These are phyloP conservation scores for Collybia nuda DNA, from an alignment of 768 basidiomycete genomes.

Conservation along the genomic window DNA sequence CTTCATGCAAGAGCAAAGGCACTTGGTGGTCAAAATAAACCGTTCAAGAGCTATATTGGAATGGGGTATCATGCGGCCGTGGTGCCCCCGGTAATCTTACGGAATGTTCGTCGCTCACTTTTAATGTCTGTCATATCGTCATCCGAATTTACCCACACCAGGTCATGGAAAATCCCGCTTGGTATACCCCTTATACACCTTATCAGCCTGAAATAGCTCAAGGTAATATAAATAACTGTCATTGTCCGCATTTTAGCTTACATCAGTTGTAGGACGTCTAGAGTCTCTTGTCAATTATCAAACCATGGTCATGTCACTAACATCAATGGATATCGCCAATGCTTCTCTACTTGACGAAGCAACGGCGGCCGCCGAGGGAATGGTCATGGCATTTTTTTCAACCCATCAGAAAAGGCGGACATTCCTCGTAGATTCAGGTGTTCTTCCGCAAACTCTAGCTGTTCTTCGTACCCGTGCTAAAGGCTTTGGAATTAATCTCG, in stretches of 20 bases:
- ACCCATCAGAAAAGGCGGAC: slow-evolving; percentile 71
- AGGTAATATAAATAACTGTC: slow-evolving; percentile 45
- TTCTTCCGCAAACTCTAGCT: slow-evolving; percentile 85
- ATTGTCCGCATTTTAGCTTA: background rate
- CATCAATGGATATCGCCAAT: slow-evolving; percentile 93
- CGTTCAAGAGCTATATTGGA: slow-evolving; percentile 92
- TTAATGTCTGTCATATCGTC: background rate
- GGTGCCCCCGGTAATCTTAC: slow-evolving; percentile 92
- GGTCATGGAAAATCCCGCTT: slow-evolving; percentile 94
- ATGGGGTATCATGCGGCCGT: slow-evolving; percentile 98
- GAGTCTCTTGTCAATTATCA: slow-evolving; percentile 97
- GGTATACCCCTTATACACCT: slow-evolving; percentile 97
- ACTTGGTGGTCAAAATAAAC: slow-evolving; percentile 77
- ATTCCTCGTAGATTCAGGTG: slow-evolving; percentile 83
- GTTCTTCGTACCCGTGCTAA: slow-evolving; percentile 90
- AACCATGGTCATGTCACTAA: slow-evolving; percentile 93
- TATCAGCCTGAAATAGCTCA: slow-evolving; percentile 99
- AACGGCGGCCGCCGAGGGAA: slow-evolving; percentile 93
- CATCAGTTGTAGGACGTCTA: slow-evolving; percentile 66
- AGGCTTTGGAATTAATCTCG: slow-evolving; percentile 87
- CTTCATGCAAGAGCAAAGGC: slow-evolving; percentile 72
- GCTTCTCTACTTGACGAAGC: slow-evolving; percentile 95
- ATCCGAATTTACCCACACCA: slow-evolving; percentile 21
- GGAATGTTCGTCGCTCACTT: slow-evolving; percentile 61
- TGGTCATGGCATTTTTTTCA: slow-evolving; percentile 88